These are phyloP conservation scores for Xylogone sp. DNA, from an alignment of 2,329 filamentous ascomycete genomes.

Conservation along the genomic window DNA sequence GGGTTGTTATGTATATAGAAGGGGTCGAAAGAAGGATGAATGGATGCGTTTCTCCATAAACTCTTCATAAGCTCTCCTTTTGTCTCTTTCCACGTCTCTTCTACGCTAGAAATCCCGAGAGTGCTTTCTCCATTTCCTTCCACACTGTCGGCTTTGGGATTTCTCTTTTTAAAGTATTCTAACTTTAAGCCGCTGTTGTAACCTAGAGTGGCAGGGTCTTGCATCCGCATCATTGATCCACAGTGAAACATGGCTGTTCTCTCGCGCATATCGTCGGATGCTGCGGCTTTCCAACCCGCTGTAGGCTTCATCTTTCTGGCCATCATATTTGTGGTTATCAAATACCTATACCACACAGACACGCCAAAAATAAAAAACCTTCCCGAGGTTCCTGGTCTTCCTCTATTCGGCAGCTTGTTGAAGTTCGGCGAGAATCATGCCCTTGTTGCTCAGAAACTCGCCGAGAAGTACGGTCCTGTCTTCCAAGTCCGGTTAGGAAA, in stretches of 20 bases:
- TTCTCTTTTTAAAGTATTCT: too few species aligned
- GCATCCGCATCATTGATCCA: background rate
- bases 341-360: constrained; percentile 45
- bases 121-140: too few species aligned
- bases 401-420: constrained; percentile 60
- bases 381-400: constrained; percentile 58
- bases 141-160: too few species aligned
- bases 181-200: too few species aligned
- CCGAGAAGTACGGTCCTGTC: constrained; percentile 57
- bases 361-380: constrained; percentile 57
- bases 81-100: too few species aligned
- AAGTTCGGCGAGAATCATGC: constrained; percentile 57
- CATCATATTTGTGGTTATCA: constrained; percentile 18
- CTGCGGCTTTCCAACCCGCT: background rate
- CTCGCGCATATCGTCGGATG: background rate
- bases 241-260: background rate
- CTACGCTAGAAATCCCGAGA: too few species aligned
- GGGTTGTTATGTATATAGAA: too few species aligned
- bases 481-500: constrained; percentile 69
- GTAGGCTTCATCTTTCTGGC: constrained; percentile 23
- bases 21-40: too few species aligned
- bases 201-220: too few species aligned
- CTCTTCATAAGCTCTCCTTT: too few species aligned
- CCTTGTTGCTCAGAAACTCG: constrained; percentile 50
- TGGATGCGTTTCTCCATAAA: too few species aligned